Conservation (phyloP, 2,329 filamentous ascomycete genomes). For the Rhynchosporium agropyri region DNA sequence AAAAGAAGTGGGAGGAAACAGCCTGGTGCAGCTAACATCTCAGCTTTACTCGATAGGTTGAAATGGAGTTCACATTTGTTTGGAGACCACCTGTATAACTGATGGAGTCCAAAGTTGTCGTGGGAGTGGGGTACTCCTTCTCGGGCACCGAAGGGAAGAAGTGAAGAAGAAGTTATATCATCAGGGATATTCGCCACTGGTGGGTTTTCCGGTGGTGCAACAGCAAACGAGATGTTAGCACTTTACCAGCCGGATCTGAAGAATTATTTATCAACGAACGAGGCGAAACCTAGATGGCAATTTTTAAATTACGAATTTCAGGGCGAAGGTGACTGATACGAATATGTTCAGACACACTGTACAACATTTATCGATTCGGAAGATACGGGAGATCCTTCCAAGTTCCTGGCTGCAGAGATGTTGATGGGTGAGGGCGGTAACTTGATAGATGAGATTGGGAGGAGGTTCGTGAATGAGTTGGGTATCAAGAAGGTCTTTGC, state of each 20-base stretch:
- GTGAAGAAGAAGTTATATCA: conserved; percentile 46
- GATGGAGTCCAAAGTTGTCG: conserved; percentile 51
- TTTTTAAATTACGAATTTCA: conserved; percentile 45
- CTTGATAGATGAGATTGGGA: conserved; percentile 50
- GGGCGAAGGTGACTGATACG: conserved; percentile 50
- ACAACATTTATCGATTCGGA: conserved; percentile 64
- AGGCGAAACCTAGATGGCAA: conserved; percentile 58
- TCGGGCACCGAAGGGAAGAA: conserved; percentile 33
- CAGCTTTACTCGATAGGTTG: conserved; percentile 54
- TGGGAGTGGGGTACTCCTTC: conserved; percentile 54
- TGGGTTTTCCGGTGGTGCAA: conserved; percentile 64
- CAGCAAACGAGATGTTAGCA: conserved; percentile 52
- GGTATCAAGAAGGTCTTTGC: conserved; percentile 61
- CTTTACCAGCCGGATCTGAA: conserved; percentile 60
- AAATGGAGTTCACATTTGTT: conserved; percentile 53
- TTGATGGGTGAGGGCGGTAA: conserved; percentile 65
- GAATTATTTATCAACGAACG: conserved; percentile 65
- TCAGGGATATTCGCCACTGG: conserved; percentile 63
- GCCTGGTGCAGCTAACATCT: conserved; percentile 61
- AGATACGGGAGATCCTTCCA: conserved; percentile 50
- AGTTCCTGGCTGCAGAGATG: conserved; percentile 66
- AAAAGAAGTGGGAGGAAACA: conserved; percentile 58
- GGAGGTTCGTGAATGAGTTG: conserved; percentile 64
- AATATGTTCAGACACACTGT: conserved; percentile 63
- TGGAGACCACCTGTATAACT: conserved; percentile 57